phyloP scores from a whole-genome alignment of 2,329 filamentous ascomycete genomes.

The Fusarium napiforme region DNA sequence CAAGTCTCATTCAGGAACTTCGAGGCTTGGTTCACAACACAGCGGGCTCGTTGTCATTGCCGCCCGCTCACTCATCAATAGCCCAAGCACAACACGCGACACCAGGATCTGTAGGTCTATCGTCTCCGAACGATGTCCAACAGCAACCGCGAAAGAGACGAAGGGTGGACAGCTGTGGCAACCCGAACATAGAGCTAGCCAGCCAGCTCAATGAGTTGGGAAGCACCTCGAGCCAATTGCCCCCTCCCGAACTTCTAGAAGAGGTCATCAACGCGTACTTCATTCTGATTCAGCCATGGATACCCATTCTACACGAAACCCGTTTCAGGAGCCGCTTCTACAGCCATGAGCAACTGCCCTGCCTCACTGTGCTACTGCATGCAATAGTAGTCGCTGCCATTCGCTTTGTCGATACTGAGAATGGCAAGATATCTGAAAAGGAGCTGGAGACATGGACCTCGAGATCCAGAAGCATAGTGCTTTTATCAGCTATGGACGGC shows the following conservation, averaged over 20 bases:
- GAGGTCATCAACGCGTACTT: conserved; percentile 39
- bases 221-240: conserved; percentile 10
- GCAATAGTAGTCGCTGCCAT: conserved; percentile 39
- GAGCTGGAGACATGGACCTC: conserved; percentile 23
- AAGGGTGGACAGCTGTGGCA: conserved; percentile 36
- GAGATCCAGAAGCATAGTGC: conserved; percentile 31
- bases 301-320: conserved; percentile 37
- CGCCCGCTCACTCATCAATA: background rate
- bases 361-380: conserved; percentile 22
- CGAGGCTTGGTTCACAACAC: conserved; percentile 21
- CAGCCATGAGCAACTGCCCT: conserved; percentile 31
- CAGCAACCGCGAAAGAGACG: conserved; percentile 27
- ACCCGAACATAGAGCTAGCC: conserved; percentile 38
- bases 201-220: conserved; percentile 28
- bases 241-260: conserved; percentile 30
- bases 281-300: conserved; percentile 36
- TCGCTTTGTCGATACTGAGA: conserved; percentile 19
- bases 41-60: background rate
- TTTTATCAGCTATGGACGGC: conserved; percentile 37
- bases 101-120: background rate
- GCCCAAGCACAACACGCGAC: background rate
- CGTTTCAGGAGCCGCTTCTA: conserved; percentile 35
- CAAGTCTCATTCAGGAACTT: conserved; percentile 31
- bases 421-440: background rate
- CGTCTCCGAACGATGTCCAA: background rate